Base-by-base conservation (phyloP, 495 filamentous ascomycete genomes). In the Podospora anserina region DNA sequence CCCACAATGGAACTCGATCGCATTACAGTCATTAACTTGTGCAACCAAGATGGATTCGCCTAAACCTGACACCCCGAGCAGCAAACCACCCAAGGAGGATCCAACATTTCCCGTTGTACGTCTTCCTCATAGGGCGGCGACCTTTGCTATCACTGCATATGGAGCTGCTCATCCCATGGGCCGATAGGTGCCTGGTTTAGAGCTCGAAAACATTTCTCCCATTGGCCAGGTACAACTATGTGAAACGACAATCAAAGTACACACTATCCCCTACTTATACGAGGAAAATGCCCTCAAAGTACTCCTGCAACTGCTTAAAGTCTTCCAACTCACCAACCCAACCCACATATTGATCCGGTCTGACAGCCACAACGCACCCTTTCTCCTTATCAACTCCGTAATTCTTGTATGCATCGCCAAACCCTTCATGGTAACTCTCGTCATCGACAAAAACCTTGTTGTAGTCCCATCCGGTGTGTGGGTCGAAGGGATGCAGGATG, bases 381-480 rank as follows among this genome's bases (percentile, higher is more conserved):
- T 75, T 77, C 57, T 84, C 80, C 28, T 71, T 74, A 73, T 90
- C 82, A 11, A 93, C 84, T 0, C 88, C 91, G 64, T 87, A 90
- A 3, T 81, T 84, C 23, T 80, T 78, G 73, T 92, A 92, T 0
- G 88, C 89, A 66, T 87, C 76, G 0, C 88, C 89, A 67, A 85
- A 80, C 0, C 83, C 85, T 65, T 89, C 83, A 73, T 89, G 85
- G 68, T 85, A 84, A 54, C 81, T 85, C 68, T 72, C 77, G 69
- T 87, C 87, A 72, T 92, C 90, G 20, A 84, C 88, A 75, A 86
- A 91, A 15, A 91, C 82, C 71, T 88, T 88, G 49, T 84, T 81
- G 64, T 90, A 91, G 68, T 89, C 88, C 79, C 88, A 90, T 13
- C 89, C 89, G 0, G 76, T 74, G 70, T 84, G 82, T 68, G 85